A percentile compares a stretch with the other conserved stretches of the same genome.
These are phyloP conservation scores for Acanthamoeba triangularis DNA, from an alignment of 208 protist species.

Conservation along the genomic window DNA sequence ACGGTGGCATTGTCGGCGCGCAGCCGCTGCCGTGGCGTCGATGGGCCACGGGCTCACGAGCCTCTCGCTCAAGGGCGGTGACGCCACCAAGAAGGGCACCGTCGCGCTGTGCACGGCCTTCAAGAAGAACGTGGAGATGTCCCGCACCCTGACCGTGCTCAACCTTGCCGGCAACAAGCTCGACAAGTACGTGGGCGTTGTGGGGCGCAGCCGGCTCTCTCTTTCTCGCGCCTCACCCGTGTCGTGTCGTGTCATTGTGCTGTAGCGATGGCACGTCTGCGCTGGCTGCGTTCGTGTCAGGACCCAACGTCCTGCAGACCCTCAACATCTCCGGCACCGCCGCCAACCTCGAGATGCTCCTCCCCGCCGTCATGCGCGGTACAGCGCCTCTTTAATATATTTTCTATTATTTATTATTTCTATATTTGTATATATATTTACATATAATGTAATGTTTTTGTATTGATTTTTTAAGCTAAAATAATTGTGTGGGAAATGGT, in stretches of 20 bases:
- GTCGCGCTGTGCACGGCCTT: conserved; percentile 75
- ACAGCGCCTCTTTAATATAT: not conserved
- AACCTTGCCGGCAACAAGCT: conserved; percentile 85
- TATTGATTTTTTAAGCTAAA: not conserved
- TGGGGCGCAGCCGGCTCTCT: not conserved
- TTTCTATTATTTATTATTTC: not conserved
- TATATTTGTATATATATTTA: too few species aligned
- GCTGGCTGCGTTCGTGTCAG: conserved; percentile 79
- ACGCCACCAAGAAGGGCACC: conserved; percentile 73
- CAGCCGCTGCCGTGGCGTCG: not conserved
- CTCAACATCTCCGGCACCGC: conserved; percentile 78
- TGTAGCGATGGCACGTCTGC: conserved; percentile 81
- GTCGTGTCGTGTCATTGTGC: not conserved
- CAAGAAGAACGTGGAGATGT: conserved; percentile 85
- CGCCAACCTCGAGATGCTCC: conserved; percentile 70
- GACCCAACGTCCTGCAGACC: conserved; percentile 75
- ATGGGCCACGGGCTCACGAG: conserved; percentile 24
- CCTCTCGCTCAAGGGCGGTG: conserved; percentile 1
- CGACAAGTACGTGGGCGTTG: conserved; percentile 54
- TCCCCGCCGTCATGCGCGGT: conserved; percentile 34
- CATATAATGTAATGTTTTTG: not conserved
- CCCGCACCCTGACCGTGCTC: conserved; percentile 79
- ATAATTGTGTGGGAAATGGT: conserved; percentile 70
- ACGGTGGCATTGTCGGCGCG: too few species aligned
- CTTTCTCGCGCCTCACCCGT: not conserved